Evolutionary conservation across 306 rosid genomes (phyloP), one percentile per base, ranked within the genome.

Genomic region (Cucurbita pepo): DNA sequence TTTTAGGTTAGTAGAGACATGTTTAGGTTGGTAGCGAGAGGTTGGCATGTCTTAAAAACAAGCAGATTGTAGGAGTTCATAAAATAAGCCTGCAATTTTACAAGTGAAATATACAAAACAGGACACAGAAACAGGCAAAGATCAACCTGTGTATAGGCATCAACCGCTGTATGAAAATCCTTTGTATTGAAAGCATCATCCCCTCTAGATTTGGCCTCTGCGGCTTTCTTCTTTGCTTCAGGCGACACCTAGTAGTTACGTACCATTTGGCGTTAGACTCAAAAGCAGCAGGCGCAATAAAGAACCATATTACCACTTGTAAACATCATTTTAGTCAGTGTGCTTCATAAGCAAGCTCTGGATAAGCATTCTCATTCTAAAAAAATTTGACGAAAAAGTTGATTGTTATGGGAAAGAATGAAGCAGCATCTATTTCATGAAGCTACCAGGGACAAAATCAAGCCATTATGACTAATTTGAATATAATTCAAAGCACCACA

Each of bases 131-230:
- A 75, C 14, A 58, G 73, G 64, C 72, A 37, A 71, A 75, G 30
- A 79, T 36, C 76, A 71, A 89, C 99, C 82, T 91, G 99, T 5
- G 99, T 95, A 71, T 95, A 95, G 67, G 87, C 92, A 85, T 95
- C 96, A 45, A 91, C 64, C 16, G 99, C 99, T 22, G 50, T 73
- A 22, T 62, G 78, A 78, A 71, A 84, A 62, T 95, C 96, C 69
- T 88, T 80, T 67, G 82, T 78, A 30, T 82, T 78, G 84, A 89
- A 95, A 80, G 99, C 97, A 74, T 95, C 97, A 1, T 84, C 87
- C 55, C 91, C 99, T 86, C 97, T 86, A 37, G 87, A 75, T 87
- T 95, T 95, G 79, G 96, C 95, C 81, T 91, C 97, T 41, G 91
- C 91, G 64, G 97, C 97, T 83, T 86, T 85, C 85, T 82, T 86